Conservation (phyloP, 257 asterid species). For the Catharanthus roseus region DNA sequence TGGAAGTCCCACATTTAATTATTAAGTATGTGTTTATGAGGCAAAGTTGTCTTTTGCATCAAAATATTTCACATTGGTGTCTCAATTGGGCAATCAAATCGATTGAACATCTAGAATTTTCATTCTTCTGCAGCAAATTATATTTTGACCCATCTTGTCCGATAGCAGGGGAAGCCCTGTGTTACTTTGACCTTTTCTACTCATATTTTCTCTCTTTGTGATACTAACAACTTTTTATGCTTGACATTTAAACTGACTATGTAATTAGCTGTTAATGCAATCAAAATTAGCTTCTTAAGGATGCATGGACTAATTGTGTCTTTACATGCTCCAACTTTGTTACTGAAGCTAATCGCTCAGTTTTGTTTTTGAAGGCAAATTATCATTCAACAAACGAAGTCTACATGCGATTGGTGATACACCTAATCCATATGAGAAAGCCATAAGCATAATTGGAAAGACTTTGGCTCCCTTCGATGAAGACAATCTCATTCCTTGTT, state of each 20-base stretch:
- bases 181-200: background rate
- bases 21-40: background rate
- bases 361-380: constrained; percentile 50
- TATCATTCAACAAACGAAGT: constrained; percentile 64
- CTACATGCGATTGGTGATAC: constrained; percentile 55
- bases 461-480: constrained; percentile 82
- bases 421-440: constrained; percentile 77
- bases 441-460: constrained; percentile 76
- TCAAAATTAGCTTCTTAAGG: background rate
- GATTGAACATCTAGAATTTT: background rate
- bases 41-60: background rate
- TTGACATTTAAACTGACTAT: background rate
- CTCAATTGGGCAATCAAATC: background rate
- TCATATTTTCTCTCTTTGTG: background rate
- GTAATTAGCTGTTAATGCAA: background rate
- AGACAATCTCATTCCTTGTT: constrained; percentile 83
- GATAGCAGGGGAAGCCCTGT: background rate
- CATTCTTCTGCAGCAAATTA: background rate
- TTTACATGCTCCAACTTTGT: no score
- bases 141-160: background rate
- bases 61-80: background rate
- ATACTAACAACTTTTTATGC: background rate
- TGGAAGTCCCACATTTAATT: background rate
- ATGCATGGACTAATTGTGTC: background rate
- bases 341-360: constrained; percentile 26